Conservation (phyloP, 163 green algal species). For the Trebouxia gelatinosa region DNA sequence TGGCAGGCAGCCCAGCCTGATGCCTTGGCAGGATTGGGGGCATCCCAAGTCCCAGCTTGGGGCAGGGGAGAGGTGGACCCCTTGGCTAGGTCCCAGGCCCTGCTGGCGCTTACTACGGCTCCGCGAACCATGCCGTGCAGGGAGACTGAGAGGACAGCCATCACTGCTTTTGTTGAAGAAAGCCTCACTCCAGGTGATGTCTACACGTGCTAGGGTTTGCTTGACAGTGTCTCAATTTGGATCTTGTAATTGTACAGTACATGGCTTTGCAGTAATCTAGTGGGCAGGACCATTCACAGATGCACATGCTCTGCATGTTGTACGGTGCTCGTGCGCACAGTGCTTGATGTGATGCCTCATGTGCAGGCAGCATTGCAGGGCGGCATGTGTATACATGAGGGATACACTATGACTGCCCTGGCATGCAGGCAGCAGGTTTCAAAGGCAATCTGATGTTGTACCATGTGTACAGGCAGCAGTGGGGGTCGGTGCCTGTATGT, state of each 20-base stretch:
- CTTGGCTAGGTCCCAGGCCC: slow-evolving; percentile 41
- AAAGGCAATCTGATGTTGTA: background rate
- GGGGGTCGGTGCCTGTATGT: slow-evolving; percentile 88
- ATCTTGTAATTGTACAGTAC: too few species aligned
- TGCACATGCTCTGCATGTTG: too few species aligned
- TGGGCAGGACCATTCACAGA: too few species aligned
- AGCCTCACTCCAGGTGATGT: slow-evolving; percentile 51
- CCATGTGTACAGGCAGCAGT: slow-evolving; percentile 1
- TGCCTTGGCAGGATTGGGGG: slow-evolving; percentile 24
- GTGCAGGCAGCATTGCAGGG: too few species aligned
- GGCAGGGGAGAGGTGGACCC: background rate
- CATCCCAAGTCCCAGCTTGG: slow-evolving; percentile 19
- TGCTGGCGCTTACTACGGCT: slow-evolving; percentile 52
- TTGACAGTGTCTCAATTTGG: too few species aligned
- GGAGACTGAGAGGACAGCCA: slow-evolving; percentile 62
- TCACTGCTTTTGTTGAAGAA: slow-evolving; percentile 75
- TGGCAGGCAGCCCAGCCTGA: slow-evolving; percentile 36
- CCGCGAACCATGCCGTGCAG: slow-evolving; percentile 70
- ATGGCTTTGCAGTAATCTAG: too few species aligned
- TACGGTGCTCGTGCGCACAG: too few species aligned
- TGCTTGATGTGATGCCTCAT: too few species aligned
- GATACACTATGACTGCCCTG: too few species aligned
- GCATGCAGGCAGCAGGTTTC: too few species aligned
- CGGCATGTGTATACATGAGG: too few species aligned
- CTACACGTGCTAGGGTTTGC: too few species aligned